These are phyloP conservation scores for Aspergillus diversus DNA, from an alignment of 495 filamentous ascomycete genomes.

Conservation along the genomic window DNA sequence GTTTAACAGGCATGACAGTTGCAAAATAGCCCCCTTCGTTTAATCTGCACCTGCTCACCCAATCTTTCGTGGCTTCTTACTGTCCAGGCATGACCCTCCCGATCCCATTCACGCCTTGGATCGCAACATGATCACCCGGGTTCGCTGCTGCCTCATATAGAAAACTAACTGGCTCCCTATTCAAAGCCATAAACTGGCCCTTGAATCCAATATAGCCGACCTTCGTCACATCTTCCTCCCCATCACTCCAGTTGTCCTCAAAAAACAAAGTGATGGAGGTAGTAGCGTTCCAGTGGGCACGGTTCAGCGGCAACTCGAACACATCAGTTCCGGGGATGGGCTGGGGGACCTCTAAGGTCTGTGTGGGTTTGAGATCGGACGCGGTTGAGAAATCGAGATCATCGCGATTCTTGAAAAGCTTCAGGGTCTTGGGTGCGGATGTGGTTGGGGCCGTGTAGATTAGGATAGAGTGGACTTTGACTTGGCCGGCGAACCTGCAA, in stretches of 20 bases:
- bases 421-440: conserved; percentile 79
- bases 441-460: conserved; percentile 72
- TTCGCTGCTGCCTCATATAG: conserved; percentile 94
- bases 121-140: conserved; percentile 75
- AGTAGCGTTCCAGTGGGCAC: conserved; percentile 85
- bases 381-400: conserved; percentile 83
- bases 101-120: conserved; percentile 48
- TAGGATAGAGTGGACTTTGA: conserved; percentile 87
- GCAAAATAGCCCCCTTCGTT: no score
- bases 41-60: no score
- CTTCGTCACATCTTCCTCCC: conserved; percentile 75
- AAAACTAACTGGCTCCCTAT: conserved; percentile 79
- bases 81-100: conserved; percentile 48
- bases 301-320: conserved; percentile 81
- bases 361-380: conserved; percentile 69
- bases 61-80: conserved; percentile 17
- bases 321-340: conserved; percentile 66
- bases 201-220: conserved; percentile 88
- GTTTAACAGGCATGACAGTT: no score
- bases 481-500: conserved; percentile 84
- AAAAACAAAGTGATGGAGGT: conserved; percentile 81
- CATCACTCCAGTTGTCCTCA: conserved; percentile 63
- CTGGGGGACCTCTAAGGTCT: conserved; percentile 76
- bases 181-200: conserved; percentile 86
- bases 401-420: conserved; percentile 81